Evolutionary conservation across 2,329 filamentous ascomycete species (phyloP).

Genomic region (Penicillium expansum): DNA sequence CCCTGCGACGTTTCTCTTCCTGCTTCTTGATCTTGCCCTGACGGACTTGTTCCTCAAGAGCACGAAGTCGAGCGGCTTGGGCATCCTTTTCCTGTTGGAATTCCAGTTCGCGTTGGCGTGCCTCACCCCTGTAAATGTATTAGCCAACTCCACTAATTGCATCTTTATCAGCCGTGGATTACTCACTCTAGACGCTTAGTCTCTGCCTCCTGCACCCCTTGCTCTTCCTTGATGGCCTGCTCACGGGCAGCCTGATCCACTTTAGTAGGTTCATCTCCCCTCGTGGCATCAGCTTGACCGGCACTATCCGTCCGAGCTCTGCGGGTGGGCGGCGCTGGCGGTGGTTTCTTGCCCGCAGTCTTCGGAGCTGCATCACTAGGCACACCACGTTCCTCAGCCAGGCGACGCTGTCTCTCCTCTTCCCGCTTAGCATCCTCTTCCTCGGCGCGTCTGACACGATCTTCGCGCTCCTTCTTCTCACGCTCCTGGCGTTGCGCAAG

Average conservation of each 20-base stretch:
- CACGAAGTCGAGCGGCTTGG: conserved; percentile 76
- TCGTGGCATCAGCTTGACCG: conserved; percentile 57
- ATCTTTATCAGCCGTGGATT: not conserved
- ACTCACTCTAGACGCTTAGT: conserved; percentile 81
- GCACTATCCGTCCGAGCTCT: conserved; percentile 61
- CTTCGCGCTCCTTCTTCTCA: conserved; percentile 81
- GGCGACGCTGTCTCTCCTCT: conserved; percentile 75
- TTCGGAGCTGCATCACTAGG: conserved; percentile 58
- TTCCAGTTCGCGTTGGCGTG: conserved; percentile 73
- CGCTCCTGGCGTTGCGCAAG: conserved; percentile 82
- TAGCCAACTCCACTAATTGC: conserved; percentile 3
- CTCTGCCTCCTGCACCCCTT: conserved; percentile 71
- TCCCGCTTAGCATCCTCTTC: conserved; percentile 91
- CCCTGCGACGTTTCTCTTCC: conserved; percentile 89
- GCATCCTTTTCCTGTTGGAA: conserved; percentile 76
- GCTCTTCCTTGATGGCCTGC: conserved; percentile 59
- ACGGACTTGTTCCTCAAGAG: conserved; percentile 88
- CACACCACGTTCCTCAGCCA: conserved; percentile 69
- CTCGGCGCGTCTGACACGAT: conserved; percentile 83
- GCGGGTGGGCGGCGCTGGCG: conserved; percentile 68
- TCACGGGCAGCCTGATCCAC: conserved; percentile 59
- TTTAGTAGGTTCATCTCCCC: conserved; percentile 60
- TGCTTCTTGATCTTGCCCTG: conserved; percentile 94
- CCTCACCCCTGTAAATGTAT: conserved; percentile 60
- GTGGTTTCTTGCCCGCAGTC: conserved; percentile 64